Percentiles rank a stretch among this genome's conserved stretches.
Conservation (phyloP, 306 rosid genomes). For the Spatholobus suberectus region DNA sequence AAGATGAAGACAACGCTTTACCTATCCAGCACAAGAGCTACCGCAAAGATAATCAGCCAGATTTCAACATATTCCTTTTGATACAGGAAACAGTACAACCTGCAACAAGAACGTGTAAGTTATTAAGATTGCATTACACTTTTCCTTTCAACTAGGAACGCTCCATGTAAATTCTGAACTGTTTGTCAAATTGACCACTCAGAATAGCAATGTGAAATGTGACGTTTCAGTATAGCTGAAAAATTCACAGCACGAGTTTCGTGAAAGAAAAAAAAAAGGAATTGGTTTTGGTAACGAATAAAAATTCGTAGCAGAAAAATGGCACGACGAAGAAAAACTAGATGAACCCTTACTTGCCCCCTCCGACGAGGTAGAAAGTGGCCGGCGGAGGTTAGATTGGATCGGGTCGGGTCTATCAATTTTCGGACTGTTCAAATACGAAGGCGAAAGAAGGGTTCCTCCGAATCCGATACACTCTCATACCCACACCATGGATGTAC, state of each 20-base stretch:
- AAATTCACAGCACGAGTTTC: not conserved
- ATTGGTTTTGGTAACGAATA: not conserved
- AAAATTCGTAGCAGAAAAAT: not conserved
- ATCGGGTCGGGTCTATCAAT: not conserved
- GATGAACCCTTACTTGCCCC: not conserved
- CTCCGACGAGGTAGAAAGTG: not conserved
- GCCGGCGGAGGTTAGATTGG: not conserved
- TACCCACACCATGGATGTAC: not conserved
- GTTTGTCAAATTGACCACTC: not conserved
- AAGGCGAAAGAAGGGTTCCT: not conserved
- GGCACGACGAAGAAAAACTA: not conserved
- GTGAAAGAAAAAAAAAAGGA: not conserved
- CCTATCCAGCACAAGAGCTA: slow-evolving; percentile 39
- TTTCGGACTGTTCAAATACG: not conserved
- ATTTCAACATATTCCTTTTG: slow-evolving; percentile 9
- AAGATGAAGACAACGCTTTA: slow-evolving; percentile 20
- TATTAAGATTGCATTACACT: not conserved
- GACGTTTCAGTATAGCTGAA: not conserved
- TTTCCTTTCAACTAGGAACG: not conserved
- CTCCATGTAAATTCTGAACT: not conserved
- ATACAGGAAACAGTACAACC: slow-evolving; percentile 5
- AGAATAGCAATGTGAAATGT: too few relatives aligned
- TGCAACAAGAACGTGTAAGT: not conserved
- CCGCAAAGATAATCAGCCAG: not conserved
- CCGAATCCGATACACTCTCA: not conserved